Conservation (phyloP, 257 asterid genomes). For the Pogostemon cablin region DNA sequence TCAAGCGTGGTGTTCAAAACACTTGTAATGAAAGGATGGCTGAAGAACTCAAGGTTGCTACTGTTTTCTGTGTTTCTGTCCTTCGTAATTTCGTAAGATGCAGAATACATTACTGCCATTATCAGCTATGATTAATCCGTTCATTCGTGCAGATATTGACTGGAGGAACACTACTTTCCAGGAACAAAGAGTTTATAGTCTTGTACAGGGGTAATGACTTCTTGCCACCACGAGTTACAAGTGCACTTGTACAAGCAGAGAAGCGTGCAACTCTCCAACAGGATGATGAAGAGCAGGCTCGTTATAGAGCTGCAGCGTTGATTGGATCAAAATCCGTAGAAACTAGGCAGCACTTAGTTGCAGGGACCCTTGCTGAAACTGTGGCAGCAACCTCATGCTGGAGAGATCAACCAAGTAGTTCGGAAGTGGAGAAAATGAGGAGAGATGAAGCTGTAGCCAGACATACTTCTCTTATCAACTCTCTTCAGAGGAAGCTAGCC, state of each 20-base stretch:
- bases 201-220: constrained; percentile 92
- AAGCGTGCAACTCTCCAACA: constrained; percentile 51
- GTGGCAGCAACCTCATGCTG: constrained; percentile 84
- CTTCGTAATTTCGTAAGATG: too few relatives aligned
- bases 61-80: too few relatives aligned
- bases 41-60: constrained; percentile 83
- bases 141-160: constrained; percentile 69
- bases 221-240: constrained; percentile 64
- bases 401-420: constrained; percentile 55
- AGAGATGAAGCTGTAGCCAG: constrained; percentile 63
- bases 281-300: constrained; percentile 86
- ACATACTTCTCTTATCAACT: constrained; percentile 62
- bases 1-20: constrained; percentile 86
- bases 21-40: constrained; percentile 90
- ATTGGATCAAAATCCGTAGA: constrained; percentile 41
- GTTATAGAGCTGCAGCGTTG: constrained; percentile 52
- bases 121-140: constrained; percentile 9
- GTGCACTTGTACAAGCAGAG: constrained; percentile 68
- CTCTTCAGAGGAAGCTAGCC: constrained; percentile 70
- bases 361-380: constrained; percentile 96
- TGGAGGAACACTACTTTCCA: constrained; percentile 86
- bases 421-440: constrained; percentile 73
- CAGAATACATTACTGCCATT: background rate
- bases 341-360: constrained; percentile 63
- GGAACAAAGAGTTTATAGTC: constrained; percentile 90